Percentiles rank a stretch among this genome's conserved stretches.
Evolutionary conservation across 2,329 filamentous ascomycete genomes (phyloP).

Genomic region (Fusarium stilboides): DNA sequence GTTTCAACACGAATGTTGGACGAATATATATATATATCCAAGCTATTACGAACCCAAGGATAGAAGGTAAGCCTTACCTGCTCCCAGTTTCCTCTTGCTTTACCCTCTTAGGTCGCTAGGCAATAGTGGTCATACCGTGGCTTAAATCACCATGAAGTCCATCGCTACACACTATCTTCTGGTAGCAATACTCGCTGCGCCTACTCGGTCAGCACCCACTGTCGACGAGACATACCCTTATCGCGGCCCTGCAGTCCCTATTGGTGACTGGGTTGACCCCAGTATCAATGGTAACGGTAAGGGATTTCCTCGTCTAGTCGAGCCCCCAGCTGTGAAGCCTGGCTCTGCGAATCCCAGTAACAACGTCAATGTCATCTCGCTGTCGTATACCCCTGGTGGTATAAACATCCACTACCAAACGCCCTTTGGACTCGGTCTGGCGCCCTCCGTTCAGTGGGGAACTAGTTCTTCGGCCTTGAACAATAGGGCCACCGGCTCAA

Average conservation of each 20-base stretch:
- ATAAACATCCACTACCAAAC: constrained; percentile 14
- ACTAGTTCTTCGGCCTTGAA: not conserved
- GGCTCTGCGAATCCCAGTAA: not conserved
- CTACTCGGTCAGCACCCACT: not conserved
- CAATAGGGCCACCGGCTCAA: not conserved
- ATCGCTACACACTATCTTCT: rapidly evolving
- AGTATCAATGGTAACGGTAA: not conserved
- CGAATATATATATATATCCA: too few relatives aligned
- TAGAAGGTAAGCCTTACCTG: too few relatives aligned
- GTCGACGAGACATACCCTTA: constrained; percentile 11
- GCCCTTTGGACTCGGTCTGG: rapidly evolving
- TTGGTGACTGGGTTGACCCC: not conserved
- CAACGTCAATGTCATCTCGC: constrained; percentile 15
- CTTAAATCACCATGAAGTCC: too few relatives aligned
- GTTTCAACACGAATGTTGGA: too few relatives aligned
- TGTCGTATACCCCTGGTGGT: not conserved
- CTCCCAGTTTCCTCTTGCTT: too few relatives aligned
- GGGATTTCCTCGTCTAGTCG: constrained; percentile 1
- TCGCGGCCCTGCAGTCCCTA: not conserved
- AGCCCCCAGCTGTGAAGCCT: not conserved
- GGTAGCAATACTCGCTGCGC: rapidly evolving
- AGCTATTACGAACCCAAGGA: too few relatives aligned
- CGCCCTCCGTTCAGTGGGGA: rapidly evolving
- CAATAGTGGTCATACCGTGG: too few relatives aligned
- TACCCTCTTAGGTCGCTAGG: too few relatives aligned